Percentiles rank a stretch among this genome's conserved stretches.
Evolutionary conservation across 805 yeast genomes (phyloP).

Genomic region (Millerago galiae): DNA sequence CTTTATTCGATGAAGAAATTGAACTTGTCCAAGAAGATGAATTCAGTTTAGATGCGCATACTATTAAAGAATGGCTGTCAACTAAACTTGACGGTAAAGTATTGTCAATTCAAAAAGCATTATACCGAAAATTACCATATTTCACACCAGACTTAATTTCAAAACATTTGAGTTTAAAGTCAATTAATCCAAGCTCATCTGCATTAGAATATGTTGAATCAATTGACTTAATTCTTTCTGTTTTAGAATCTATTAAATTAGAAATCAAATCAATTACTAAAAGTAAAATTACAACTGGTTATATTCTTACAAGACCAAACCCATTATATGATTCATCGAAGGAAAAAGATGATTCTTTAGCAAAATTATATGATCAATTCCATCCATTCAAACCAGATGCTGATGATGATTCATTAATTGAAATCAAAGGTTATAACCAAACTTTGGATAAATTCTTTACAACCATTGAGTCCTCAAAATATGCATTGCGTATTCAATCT

Average conservation of each 20-base stretch:
- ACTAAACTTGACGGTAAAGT: conserved; percentile 28
- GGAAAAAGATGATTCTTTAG: conserved; percentile 34
- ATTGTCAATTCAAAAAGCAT: conserved; percentile 59
- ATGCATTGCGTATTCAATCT: conserved; percentile 65
- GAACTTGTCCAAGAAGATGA: neutral
- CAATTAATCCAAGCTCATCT: conserved; percentile 40
- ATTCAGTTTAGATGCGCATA: conserved; percentile 4
- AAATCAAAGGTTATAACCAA: conserved; percentile 62
- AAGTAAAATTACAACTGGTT: conserved; percentile 43
- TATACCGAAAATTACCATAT: conserved; percentile 63
- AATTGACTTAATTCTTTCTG: conserved; percentile 28
- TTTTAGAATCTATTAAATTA: conserved; percentile 42
- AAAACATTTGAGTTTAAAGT: conserved; percentile 40
- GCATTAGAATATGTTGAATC: conserved; percentile 24
- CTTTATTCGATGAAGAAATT: conserved; percentile 31
- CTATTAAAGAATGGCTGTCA: conserved; percentile 25
- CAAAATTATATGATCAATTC: conserved; percentile 54
- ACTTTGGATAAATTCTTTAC: conserved; percentile 84
- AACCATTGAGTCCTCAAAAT: conserved; percentile 74
- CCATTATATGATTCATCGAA: conserved; percentile 38
- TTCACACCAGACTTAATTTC: conserved; percentile 75
- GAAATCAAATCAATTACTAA: conserved; percentile 34
- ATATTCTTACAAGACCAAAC: conserved; percentile 57
- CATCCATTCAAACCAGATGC: conserved; percentile 57
- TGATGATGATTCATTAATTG: conserved; percentile 32